These are phyloP conservation scores for Serendipita vermifera DNA, from an alignment of 768 basidiomycete genomes.

Conservation along the genomic window DNA sequence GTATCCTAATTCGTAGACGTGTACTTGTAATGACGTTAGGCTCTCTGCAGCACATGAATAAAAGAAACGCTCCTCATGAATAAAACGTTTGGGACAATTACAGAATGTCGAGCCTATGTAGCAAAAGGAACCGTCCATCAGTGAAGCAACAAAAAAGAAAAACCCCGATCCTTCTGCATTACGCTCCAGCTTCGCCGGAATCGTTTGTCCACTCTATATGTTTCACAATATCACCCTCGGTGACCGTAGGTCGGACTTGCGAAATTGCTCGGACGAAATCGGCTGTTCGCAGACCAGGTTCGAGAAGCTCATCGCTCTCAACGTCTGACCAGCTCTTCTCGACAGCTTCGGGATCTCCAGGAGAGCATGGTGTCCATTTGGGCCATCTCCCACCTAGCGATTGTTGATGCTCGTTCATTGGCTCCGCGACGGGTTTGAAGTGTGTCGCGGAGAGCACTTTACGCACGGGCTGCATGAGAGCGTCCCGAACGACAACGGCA, in stretches of 20 bases:
- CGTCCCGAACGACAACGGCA: constrained; percentile 85
- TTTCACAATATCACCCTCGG: constrained; percentile 68
- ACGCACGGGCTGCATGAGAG: constrained; percentile 95
- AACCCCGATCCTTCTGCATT: not conserved
- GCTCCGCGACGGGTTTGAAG: constrained; percentile 52
- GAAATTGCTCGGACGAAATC: constrained; percentile 77
- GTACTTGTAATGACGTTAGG: too few species aligned
- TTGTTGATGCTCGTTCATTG: constrained; percentile 20
- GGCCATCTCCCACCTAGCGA: constrained; percentile 17
- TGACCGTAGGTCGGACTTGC: constrained; percentile 76
- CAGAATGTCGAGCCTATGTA: too few species aligned
- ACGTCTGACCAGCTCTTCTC: constrained; percentile 88
- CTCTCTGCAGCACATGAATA: too few species aligned
- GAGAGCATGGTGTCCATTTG: constrained; percentile 94
- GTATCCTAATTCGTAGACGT: too few species aligned
- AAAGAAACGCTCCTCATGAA: too few species aligned
- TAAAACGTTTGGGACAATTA: too few species aligned
- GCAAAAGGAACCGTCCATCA: too few species aligned
- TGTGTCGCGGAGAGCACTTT: constrained; percentile 94
- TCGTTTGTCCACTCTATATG: constrained; percentile 79
- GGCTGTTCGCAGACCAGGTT: constrained; percentile 61
- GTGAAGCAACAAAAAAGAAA: too few species aligned
- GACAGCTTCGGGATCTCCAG: constrained; percentile 70
- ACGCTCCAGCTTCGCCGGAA: constrained; percentile 39
- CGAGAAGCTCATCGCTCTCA: constrained; percentile 75